These are phyloP conservation scores for Ehretia macrophylla DNA, from an alignment of 257 asterid species.

Conservation along the genomic window DNA sequence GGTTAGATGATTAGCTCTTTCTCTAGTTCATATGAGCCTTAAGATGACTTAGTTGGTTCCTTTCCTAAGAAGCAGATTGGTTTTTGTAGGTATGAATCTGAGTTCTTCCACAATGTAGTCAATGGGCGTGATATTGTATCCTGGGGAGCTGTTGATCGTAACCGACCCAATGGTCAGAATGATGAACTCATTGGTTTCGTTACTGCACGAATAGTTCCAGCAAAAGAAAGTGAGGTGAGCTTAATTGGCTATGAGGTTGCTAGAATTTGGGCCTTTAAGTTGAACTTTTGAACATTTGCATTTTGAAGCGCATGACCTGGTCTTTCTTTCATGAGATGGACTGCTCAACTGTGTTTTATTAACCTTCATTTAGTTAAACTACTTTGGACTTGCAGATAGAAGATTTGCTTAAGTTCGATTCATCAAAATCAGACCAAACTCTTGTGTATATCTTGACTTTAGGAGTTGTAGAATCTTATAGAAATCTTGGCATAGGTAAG, in stretches of 20 bases:
- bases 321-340: not conserved
- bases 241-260: conserved; percentile 11
- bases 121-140: conserved; percentile 79
- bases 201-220: conserved; percentile 70
- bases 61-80: conserved; percentile 13
- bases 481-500: conserved; percentile 87
- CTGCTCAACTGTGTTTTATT: not conserved
- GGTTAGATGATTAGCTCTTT: conserved; percentile 40
- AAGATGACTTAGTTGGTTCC: conserved; percentile 8
- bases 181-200: conserved; percentile 94
- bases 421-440: conserved; percentile 67
- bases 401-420: conserved; percentile 68
- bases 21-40: conserved; percentile 8
- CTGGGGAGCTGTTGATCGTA: conserved; percentile 99
- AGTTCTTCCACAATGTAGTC: conserved; percentile 87
- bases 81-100: conserved; percentile 73
- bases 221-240: conserved; percentile 91
- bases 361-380: not conserved
- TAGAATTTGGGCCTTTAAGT: conserved; percentile 7
- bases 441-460: conserved; percentile 79
- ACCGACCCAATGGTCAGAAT: conserved; percentile 52
- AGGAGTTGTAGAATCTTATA: conserved; percentile 86
- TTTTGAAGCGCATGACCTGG: conserved; percentile 4
- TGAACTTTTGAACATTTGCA: not conserved
- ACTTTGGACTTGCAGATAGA: conserved; percentile 43